A percentile compares a stretch with the other conserved stretches of the same genome.
These are phyloP conservation scores for Oryza glaberrima DNA, from an alignment of 176 grass and related monocot genomes.

Conservation along the genomic window DNA sequence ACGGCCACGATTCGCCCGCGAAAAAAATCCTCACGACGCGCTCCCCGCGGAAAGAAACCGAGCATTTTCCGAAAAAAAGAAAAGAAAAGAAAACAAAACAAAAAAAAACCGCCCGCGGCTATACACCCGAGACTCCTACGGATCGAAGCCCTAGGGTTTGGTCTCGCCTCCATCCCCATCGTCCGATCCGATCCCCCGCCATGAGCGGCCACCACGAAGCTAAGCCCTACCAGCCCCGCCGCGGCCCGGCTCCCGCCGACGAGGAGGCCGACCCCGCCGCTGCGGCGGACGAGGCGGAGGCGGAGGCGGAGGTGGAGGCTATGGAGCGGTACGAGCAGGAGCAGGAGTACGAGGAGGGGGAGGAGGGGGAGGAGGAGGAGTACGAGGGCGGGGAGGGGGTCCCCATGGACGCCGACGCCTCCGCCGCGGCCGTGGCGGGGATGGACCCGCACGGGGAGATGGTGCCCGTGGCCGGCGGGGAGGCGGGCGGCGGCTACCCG, in stretches of 20 bases:
- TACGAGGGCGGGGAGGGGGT: constrained; percentile 40
- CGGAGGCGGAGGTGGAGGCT: constrained; percentile 33
- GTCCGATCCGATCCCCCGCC: constrained; percentile 56
- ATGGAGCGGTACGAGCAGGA: constrained; percentile 45
- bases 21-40: background rate
- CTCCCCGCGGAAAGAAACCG: background rate
- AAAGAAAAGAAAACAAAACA: too few relatives aligned
- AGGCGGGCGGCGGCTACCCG: constrained; percentile 9
- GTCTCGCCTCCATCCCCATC: constrained; percentile 39
- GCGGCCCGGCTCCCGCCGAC: constrained; percentile 35
- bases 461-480: background rate
- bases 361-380: constrained; percentile 39
- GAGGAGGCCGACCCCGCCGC: constrained; percentile 26
- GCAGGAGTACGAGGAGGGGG: constrained; percentile 39
- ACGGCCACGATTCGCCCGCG: background rate
- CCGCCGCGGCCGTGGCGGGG: constrained; percentile 6
- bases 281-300: constrained; percentile 25
- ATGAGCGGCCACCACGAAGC: constrained; percentile 80
- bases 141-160: constrained; percentile 77
- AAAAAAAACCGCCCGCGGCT: background rate
- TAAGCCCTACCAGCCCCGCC: constrained; percentile 79
- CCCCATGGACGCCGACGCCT: constrained; percentile 64
- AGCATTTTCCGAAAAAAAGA: background rate
- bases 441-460: constrained; percentile 51
- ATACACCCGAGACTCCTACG: background rate